Evolutionary conservation across 352 stramenopile genomes (phyloP), one percentile per base, ranked within the genome.

Genomic region (Globisporangium carolinianum): DNA sequence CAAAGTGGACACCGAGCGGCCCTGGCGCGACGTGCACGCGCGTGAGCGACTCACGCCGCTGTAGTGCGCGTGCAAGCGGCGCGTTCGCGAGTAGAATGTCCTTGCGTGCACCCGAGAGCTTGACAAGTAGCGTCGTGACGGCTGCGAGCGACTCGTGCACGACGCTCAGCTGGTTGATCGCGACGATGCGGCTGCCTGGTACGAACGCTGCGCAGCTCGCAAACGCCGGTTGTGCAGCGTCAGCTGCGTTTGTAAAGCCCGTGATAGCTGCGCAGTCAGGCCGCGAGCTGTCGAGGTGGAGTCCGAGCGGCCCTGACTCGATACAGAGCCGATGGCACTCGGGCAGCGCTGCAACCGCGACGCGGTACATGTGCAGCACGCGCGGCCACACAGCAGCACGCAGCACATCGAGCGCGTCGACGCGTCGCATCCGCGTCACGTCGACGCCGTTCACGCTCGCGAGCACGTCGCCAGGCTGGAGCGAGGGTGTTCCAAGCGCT

Each of bases 101-200:
- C 35, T 80, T 86, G 1, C 55, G 24, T 3, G 54, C 41, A 10
- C 72, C 36, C 37, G 71, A 70, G 5, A 88, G 59, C 58, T 88
- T 86, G 6, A 57, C 46, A 2, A 88, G 60, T 32, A 88, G 37
- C 15, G 52, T 48, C 0, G 77, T 81, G 4, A 86, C 68, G 0
- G 68, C 63, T 6, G 52, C 58, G n/a, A 86, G 65, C 18, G 71
- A 61, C 43, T 78, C 62, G 6, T 71, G 55, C 4, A 80, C 85
- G 5, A 86, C 78, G 4, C 80, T 65, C 39, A 88, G 58, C 5
- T 74, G 69, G 48, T 93, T 91, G 46, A 97, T 79, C 11, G 65
- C 61, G 46, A 87, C 58, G 53, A 95, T 80, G 54, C 61, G 75
- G 53, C 73, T 83, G 6, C 67, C 71, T 6, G 73, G 72, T 17